Base-by-base conservation (phyloP, 2,329 filamentous ascomycete genomes). In the Ilyonectria robusta region DNA sequence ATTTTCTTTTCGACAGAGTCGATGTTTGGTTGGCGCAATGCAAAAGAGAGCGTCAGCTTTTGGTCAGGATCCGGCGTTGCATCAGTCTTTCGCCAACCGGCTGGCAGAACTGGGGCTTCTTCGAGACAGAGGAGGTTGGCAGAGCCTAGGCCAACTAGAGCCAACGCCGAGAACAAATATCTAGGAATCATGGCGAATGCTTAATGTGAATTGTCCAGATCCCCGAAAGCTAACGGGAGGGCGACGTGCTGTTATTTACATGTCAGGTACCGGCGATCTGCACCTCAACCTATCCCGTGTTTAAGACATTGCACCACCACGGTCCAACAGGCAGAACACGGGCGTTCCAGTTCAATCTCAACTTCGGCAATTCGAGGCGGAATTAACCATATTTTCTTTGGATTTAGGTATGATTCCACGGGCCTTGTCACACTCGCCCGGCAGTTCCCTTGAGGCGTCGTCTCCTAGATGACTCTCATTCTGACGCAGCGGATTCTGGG, bases 21-120 rank as follows among this genome's bases (percentile, higher is more conserved):
- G 48, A 79, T 77, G 10, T 75, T 65, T 6, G 79, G 78, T 47
- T 80, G 79, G 6, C 74, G 73, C 53, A 81, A 48, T 15, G 78
- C 79, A 59, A 81, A 72, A 37, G 79, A 78, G 23, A 81, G 72
- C 15, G 70, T 74, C 15, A 81, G 62, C 6, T 63, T 58, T 44
- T 76, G 74, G 11, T 69, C 67, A 2, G 76, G 64, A 17, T 77
- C 62, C 21, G 76, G 71, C 9, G 57, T 56, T 23, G 70, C 65
- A 31, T 72, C 51, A 17, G 78, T 42, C 47, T 72, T 60, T 37
- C 71, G 66, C 80, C 80, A 81, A 54, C 79, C 79, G 6, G 70
- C 61, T 13, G 80, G 78, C 5, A 81, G 64, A 21, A 65, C 48
- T 1, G 70, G 50, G 3, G 72, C 69, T n/a, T 77, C 69, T 56